phyloP scores from a whole-genome alignment of 2,329 filamentous ascomycete genomes.

The Cladophialophora psammophila region DNA sequence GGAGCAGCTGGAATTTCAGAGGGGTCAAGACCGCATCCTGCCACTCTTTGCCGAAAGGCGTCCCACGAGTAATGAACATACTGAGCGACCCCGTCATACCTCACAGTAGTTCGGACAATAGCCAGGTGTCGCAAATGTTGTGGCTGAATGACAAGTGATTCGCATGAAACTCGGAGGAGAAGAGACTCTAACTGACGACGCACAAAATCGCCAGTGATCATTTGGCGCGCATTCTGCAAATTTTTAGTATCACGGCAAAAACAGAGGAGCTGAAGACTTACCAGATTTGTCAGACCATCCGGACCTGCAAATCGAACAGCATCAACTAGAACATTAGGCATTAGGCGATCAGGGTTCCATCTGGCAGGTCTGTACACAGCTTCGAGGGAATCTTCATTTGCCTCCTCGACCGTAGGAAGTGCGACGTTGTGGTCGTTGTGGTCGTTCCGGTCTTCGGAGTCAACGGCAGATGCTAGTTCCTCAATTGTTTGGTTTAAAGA shows the following conservation, averaged over 20 bases:
- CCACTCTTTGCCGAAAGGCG: constrained; percentile 62
- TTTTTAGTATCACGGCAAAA: constrained; percentile 15
- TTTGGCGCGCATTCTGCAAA: constrained; percentile 39
- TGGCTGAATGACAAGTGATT: constrained; percentile 67
- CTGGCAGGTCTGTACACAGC: constrained; percentile 52
- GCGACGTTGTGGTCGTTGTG: constrained; percentile 26
- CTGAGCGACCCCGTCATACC: constrained; percentile 56
- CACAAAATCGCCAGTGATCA: constrained; percentile 61
- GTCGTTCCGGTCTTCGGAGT: constrained; percentile 18
- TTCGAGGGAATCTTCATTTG: constrained; percentile 20
- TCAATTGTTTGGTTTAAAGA: constrained; percentile 25
- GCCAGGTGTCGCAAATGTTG: constrained; percentile 63
- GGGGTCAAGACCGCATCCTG: constrained; percentile 49
- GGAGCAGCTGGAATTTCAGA: constrained; percentile 29
- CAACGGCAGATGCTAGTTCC: constrained; percentile 33
- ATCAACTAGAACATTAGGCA: constrained; percentile 62
- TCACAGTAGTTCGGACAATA: constrained; percentile 62
- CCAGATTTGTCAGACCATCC: constrained; percentile 58
- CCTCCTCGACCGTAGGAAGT: constrained; percentile 36
- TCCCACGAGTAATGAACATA: constrained; percentile 63
- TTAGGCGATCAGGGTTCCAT: constrained; percentile 62
- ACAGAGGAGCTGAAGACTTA: constrained; percentile 29
- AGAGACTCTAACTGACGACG: constrained; percentile 62
- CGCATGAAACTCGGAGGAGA: constrained; percentile 60
- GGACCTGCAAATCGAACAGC: constrained; percentile 56